phyloP scores from a whole-genome alignment of 352 stramenopile genomes.

The Thalassiosira mediterranea region DNA sequence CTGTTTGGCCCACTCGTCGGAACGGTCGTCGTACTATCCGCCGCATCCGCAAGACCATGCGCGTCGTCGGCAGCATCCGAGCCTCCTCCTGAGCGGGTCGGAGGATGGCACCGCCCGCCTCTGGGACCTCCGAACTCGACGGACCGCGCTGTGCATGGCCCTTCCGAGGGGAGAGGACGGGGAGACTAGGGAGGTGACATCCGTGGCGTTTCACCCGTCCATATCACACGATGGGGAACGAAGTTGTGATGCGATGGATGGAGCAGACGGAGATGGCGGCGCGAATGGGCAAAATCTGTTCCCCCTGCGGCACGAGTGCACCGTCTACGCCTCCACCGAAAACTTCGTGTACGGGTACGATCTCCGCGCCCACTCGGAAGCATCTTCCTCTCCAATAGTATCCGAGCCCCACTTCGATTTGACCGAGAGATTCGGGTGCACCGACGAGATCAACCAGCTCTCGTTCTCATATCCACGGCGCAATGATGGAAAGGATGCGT shows the following conservation, averaged over 20 bases:
- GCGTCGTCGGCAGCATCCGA: constrained; percentile 19
- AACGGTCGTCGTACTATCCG: constrained; percentile 19
- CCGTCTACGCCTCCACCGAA: constrained; percentile 7
- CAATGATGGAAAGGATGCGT: constrained; percentile 19
- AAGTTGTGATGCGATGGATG: constrained; percentile 36
- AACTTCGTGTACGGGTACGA: constrained; percentile 70
- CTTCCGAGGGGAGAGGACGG: constrained; percentile 7
- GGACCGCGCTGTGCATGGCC: constrained; percentile 63
- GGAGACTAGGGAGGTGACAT: constrained; percentile 53
- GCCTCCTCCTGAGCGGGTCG: constrained; percentile 71
- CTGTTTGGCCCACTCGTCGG: constrained; percentile 60
- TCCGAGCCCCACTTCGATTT: constrained; percentile 48
- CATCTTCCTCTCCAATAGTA: constrained; percentile 51
- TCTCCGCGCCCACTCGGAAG: constrained; percentile 44
- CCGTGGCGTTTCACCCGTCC: constrained; percentile 60
- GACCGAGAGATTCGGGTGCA: constrained; percentile 34
- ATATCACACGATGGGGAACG: constrained; percentile 21
- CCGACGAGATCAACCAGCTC: constrained; percentile 81
- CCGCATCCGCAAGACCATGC: neutral
- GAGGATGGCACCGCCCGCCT: constrained; percentile 75
- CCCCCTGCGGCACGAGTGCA: constrained; percentile 2
- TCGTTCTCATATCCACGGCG: constrained; percentile 48
- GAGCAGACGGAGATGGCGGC: constrained; percentile 3
- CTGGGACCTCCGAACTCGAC: constrained; percentile 66
- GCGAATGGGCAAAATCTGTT: neutral